Percentiles rank a stretch among this genome's conserved stretches.
phyloP scores from a whole-genome alignment of 768 basidiomycete genomes.

The Pisolithus albus region DNA sequence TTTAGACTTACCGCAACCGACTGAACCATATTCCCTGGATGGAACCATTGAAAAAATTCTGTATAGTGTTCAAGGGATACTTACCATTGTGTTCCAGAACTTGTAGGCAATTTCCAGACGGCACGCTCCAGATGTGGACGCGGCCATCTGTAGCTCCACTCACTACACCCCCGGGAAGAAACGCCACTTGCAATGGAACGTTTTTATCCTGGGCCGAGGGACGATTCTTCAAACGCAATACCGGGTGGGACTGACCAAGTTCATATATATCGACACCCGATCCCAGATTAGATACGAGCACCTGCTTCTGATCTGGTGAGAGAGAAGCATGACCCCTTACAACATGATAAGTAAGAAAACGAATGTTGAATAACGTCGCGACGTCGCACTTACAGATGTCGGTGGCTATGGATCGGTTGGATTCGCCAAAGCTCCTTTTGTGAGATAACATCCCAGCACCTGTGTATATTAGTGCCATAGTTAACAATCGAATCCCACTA shows the following conservation, averaged over 20 bases:
- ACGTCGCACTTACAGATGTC: not conserved
- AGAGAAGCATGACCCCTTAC: constrained; percentile 1
- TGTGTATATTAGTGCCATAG: not conserved
- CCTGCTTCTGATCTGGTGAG: not conserved
- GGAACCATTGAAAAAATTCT: not conserved
- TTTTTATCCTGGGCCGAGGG: not conserved
- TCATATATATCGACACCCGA: not conserved
- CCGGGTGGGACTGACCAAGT: not conserved
- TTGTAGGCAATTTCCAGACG: not conserved
- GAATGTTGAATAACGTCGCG: not conserved
- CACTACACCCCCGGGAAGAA: not conserved
- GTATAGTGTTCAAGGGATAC: not conserved
- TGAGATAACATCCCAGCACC: not conserved
- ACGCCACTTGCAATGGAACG: not conserved
- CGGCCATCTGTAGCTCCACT: not conserved
- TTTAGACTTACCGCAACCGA: not conserved
- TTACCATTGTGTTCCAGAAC: not conserved
- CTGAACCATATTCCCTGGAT: constrained; percentile 1
- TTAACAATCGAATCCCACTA: not conserved
- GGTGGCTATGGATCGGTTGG: constrained; percentile 3
- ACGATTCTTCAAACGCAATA: not conserved
- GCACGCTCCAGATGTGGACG: not conserved
- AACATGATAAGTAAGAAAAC: not conserved
- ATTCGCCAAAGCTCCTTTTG: not conserved
- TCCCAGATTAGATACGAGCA: constrained; percentile 1